phyloP scores from a whole-genome alignment of 2,329 filamentous ascomycete genomes.

The Venturiaceae sp. region DNA sequence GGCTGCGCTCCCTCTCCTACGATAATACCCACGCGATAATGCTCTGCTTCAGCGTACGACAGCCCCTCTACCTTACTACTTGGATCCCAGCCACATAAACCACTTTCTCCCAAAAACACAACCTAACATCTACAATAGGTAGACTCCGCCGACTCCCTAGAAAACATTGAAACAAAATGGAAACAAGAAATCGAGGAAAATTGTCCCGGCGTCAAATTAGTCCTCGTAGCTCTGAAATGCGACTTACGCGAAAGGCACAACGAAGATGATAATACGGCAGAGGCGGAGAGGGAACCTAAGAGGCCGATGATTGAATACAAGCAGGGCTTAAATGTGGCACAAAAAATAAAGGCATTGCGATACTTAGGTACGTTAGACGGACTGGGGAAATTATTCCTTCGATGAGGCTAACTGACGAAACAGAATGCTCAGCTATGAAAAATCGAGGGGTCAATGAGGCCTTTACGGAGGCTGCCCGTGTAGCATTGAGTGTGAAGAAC shows the following conservation, averaged over 20 bases:
- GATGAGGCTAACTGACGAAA: constrained; percentile 1
- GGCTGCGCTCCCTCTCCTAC: constrained; percentile 88
- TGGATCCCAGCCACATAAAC: not conserved
- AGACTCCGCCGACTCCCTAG: constrained; percentile 89
- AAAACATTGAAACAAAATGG: constrained; percentile 99
- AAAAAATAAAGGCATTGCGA: constrained; percentile 82
- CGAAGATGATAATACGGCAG: constrained; percentile 53
- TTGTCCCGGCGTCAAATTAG: constrained; percentile 88
- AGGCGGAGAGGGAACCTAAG: constrained; percentile 27
- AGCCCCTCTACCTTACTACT: not conserved
- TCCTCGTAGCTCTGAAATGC: constrained; percentile 93
- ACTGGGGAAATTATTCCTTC: not conserved
- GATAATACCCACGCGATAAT: constrained; percentile 98
- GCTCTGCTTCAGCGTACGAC: constrained; percentile 80
- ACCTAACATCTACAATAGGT: constrained; percentile 37
- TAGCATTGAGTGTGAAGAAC: constrained; percentile 58
- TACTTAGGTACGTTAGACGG: constrained; percentile 60
- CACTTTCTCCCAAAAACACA: constrained; percentile 36
- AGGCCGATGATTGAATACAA: constrained; percentile 79
- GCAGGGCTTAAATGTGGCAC: constrained; percentile 80
- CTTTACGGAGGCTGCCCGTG: constrained; percentile 93
- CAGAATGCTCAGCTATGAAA: constrained; percentile 96
- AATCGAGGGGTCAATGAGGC: constrained; percentile 98
- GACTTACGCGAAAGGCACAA: constrained; percentile 73
- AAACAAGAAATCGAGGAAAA: constrained; percentile 97